These are phyloP conservation scores for Fusarium ramigenum DNA, from an alignment of 2,329 filamentous ascomycete genomes.

Conservation along the genomic window DNA sequence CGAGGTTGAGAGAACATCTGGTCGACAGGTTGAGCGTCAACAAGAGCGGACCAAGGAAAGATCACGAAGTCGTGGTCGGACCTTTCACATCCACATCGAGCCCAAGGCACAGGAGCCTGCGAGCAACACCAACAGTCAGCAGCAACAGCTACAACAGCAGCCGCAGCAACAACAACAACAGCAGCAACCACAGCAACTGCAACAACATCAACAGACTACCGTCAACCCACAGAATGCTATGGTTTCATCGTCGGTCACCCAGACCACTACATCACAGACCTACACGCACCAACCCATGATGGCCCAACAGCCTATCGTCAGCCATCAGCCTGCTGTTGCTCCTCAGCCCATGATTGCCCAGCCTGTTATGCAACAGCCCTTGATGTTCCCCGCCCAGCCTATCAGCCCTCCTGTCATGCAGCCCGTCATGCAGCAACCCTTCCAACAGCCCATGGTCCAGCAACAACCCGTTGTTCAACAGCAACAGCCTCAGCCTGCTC, in stretches of 20 bases:
- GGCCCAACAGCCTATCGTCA: slow-evolving; percentile 18
- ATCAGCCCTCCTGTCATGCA: slow-evolving; percentile 23
- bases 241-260: slow-evolving; percentile 22
- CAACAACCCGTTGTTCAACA: slow-evolving; percentile 19
- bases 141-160: slow-evolving; percentile 14
- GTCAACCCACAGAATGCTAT: slow-evolving; percentile 9
- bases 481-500: slow-evolving; percentile 11
- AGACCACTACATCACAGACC: slow-evolving; percentile 14
- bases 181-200: slow-evolving; percentile 10
- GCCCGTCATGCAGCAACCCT: slow-evolving; percentile 27
- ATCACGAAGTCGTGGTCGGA: slow-evolving; percentile 41
- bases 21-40: slow-evolving; percentile 28
- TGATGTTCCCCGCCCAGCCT: slow-evolving; percentile 24
- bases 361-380: slow-evolving; percentile 18
- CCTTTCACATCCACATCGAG: slow-evolving; percentile 44
- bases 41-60: slow-evolving; percentile 34
- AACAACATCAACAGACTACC: slow-evolving; percentile 9
- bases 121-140: slow-evolving; percentile 1
- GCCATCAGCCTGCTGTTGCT: slow-evolving; percentile 28
- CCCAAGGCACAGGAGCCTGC: slow-evolving; percentile 28
- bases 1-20: slow-evolving; percentile 7
- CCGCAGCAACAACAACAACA: slow-evolving; percentile 25
- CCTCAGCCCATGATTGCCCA: slow-evolving; percentile 32
- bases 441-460: slow-evolving; percentile 16
- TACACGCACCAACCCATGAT: slow-evolving; percentile 30